These are phyloP conservation scores for Amniculicola lignicola DNA, from an alignment of 495 filamentous ascomycete species.

Conservation along the genomic window DNA sequence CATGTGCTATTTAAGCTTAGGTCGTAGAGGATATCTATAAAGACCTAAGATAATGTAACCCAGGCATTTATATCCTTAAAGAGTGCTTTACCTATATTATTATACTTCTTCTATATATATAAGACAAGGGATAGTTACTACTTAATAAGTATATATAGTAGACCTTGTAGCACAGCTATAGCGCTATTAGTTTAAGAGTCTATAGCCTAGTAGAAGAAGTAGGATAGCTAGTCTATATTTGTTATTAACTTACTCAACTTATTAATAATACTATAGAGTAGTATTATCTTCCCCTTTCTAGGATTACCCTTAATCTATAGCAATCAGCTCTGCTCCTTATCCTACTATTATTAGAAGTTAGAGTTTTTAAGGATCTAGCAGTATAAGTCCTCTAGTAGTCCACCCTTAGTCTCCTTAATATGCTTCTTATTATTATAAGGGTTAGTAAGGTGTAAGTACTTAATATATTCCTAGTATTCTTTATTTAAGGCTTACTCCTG, in stretches of 20 bases:
- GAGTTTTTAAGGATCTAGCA: background rate
- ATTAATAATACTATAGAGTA: background rate
- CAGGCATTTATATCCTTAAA: conserved; percentile 44
- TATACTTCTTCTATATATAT: conserved; percentile 34
- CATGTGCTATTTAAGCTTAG: conserved; percentile 1
- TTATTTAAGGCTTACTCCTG: no score
- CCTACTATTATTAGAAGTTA: background rate
- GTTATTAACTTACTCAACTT: background rate
- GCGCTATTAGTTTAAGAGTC: background rate
- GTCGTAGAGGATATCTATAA: conserved; percentile 42
- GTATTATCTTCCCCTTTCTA: background rate
- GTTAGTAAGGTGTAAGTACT: background rate
- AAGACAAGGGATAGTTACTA: conserved; percentile 40
- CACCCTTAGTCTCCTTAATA: no score
- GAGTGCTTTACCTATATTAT: conserved; percentile 32
- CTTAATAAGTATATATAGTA: conserved; percentile 31
- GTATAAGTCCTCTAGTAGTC: no score
- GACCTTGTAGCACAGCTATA: background rate
- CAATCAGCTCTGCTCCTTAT: background rate
- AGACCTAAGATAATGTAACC: conserved; percentile 35
- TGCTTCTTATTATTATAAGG: no score
- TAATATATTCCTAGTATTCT: background rate
- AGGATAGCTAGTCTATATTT: background rate
- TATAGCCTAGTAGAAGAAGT: conserved; percentile 4
- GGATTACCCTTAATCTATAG: no score